Base-by-base conservation (phyloP, 2,329 filamentous ascomycete species). In the Claviceps digitariae region DNA sequence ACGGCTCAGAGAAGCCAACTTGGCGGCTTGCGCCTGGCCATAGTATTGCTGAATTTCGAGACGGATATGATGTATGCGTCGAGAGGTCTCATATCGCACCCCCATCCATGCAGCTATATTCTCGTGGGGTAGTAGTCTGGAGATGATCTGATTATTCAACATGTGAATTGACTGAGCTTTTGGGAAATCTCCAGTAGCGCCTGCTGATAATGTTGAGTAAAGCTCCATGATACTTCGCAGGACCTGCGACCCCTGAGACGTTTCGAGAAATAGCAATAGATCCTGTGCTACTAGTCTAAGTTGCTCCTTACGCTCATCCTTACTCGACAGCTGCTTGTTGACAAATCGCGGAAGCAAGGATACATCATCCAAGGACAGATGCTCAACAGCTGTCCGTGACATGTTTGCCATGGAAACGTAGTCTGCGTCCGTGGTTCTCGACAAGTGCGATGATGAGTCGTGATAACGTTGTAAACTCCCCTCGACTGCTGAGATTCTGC, bases 161-260 rank as follows among this genome's bases (percentile, higher is more conserved):
- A 81, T 74, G 58, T 84, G 78, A 9, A 83, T 63, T 2, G 81
- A 75, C 70, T 76, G 71, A 57, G 71, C 67, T 55, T 67, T 64
- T 56, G 62, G 62, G 55, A 74, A 66, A 54, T 60, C 61, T 23
- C 57, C 50, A 2, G 59, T 60, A n/a, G 58, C 56, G 2, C 55
- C 53, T 3, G 58, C 57, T 3, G 67, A 63, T 1, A 74, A 57
- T 3, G 57, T 56, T 9, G 59, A 60, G 54, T 74, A 72, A 3
- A 73, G 50, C 1, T 63, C 56, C 13, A 64, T 63, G 6, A 76
- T 63, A 8, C 69, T 62, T 23, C 56, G 57, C n/a, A 67, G 53
- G 20, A 59, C 59, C 5, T 58, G 60, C 7, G 59, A 58, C 13
- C 68, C 68, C n/a, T 59, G 52, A 1, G 61, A 29, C 21, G 67